Evolutionary conservation across 2,329 filamentous ascomycete species (phyloP).

Genomic region (Alternaria ventricosa): DNA sequence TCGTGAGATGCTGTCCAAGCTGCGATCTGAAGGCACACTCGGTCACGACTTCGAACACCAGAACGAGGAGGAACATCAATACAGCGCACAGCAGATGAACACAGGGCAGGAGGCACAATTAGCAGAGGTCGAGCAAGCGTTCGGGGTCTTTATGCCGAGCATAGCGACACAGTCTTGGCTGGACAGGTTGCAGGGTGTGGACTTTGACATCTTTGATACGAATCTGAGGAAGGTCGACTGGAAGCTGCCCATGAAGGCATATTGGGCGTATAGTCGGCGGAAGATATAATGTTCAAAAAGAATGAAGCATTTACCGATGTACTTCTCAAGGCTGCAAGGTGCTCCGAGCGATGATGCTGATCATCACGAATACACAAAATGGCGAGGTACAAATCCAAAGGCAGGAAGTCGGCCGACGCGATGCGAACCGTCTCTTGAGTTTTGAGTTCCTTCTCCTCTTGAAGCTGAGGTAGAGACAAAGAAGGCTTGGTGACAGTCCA

Average conservation of each 20-base stretch:
- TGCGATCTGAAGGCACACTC: slow-evolving; percentile 74
- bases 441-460: too few relatives aligned
- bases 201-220: slow-evolving; percentile 82
- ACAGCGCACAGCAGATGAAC: slow-evolving; percentile 50
- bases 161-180: slow-evolving; percentile 81
- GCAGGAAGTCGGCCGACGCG: background rate
- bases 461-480: too few relatives aligned
- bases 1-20: slow-evolving; percentile 84
- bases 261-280: slow-evolving; percentile 64
- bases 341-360: background rate
- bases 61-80: slow-evolving; percentile 72
- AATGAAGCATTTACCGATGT: background rate
- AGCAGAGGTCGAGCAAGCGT: slow-evolving; percentile 69
- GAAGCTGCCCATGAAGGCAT: slow-evolving; percentile 84
- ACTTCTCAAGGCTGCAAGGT: background rate
- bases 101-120: slow-evolving; percentile 47
- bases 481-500: too few relatives aligned
- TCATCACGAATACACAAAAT: background rate
- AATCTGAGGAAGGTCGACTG: slow-evolving; percentile 72
- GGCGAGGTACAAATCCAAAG: background rate
- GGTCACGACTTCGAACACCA: slow-evolving; percentile 91
- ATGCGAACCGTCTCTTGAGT: too few relatives aligned
- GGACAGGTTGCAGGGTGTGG: slow-evolving; percentile 73
- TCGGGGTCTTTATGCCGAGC: slow-evolving; percentile 81
- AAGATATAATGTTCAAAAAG: slow-evolving; percentile 45